phyloP scores from a whole-genome alignment of 495 filamentous ascomycete species.

The Penicillium macrosclerotiorum region DNA sequence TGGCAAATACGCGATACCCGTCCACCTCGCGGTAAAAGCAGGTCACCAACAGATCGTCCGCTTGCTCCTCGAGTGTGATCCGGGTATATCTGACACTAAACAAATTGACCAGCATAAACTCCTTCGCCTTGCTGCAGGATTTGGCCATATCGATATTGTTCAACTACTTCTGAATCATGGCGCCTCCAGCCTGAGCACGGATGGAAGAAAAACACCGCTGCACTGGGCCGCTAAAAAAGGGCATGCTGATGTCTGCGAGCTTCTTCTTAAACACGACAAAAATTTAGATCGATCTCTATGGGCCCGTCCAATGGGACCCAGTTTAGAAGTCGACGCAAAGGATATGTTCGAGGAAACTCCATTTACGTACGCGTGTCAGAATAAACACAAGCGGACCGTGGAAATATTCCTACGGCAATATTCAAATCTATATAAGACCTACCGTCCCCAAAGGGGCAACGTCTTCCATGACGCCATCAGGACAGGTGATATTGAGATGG shows the following conservation, averaged over 20 bases:
- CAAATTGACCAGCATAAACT: neutral
- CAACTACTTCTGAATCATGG: slow-evolving; percentile 4
- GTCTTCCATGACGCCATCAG: neutral
- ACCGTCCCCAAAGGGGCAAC: neutral
- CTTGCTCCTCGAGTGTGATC: slow-evolving; percentile 3
- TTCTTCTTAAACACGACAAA: slow-evolving; percentile 6
- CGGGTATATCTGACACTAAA: neutral
- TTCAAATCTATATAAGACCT: neutral
- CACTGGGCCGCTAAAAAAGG: slow-evolving; percentile 5
- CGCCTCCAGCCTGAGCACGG: neutral
- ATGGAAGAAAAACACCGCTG: neutral
- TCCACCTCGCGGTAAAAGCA: neutral
- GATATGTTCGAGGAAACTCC: neutral
- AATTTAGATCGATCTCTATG: neutral
- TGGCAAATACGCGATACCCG: neutral
- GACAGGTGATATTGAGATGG: neutral
- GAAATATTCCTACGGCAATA: slow-evolving; percentile 7
- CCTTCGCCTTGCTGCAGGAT: neutral
- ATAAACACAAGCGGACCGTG: neutral
- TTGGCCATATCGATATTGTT: slow-evolving; percentile 1
- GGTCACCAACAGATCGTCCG: slow-evolving; percentile 5
- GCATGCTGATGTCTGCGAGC: slow-evolving; percentile 8
- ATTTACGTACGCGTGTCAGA: neutral
- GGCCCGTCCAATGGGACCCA: slow-evolving; percentile 3
- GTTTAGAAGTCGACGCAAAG: slow-evolving; percentile 4